Conservation (phyloP, 192 early-diverging fungal genomes). For the Globomyces pollinis-pini region DNA sequence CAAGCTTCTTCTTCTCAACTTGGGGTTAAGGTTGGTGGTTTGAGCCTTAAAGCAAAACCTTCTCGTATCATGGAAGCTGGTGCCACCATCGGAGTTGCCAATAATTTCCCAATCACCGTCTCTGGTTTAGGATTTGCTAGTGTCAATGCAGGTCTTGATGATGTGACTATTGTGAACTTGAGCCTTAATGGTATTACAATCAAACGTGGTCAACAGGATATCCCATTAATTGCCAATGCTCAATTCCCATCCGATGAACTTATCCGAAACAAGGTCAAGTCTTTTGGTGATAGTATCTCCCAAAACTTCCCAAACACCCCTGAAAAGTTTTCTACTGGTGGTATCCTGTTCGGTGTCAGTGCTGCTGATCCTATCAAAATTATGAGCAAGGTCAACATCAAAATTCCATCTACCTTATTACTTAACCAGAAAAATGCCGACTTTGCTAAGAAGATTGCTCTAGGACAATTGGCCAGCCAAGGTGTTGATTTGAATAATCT, state of each 20-base stretch:
- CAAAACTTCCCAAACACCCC: constrained; percentile 9
- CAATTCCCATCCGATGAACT: constrained; percentile 16
- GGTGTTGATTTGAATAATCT: neutral
- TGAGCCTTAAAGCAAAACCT: constrained; percentile 16
- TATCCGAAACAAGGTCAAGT: constrained; percentile 13
- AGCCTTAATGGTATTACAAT: constrained; percentile 14
- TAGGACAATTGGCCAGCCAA: constrained; percentile 1
- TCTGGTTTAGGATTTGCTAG: constrained; percentile 16
- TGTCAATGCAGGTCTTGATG: constrained; percentile 10
- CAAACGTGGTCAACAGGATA: constrained; percentile 13
- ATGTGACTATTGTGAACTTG: neutral
- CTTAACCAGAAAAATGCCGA: neutral
- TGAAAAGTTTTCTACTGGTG: neutral
- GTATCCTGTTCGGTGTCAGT: constrained; percentile 16
- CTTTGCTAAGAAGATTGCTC: neutral
- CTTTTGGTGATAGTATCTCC: constrained; percentile 11
- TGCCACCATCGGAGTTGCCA: constrained; percentile 14
- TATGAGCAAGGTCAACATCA: neutral
- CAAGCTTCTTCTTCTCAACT: constrained; percentile 4
- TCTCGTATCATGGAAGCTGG: constrained; percentile 8
- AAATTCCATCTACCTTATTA: neutral
- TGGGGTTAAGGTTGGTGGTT: constrained; percentile 5
- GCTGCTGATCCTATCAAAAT: constrained; percentile 7
- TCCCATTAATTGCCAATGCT: constrained; percentile 11
- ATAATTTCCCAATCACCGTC: constrained; percentile 21